phyloP scores from a whole-genome alignment of 176 grass and related monocot species.

The Rhipidocladum racemiflorum region DNA sequence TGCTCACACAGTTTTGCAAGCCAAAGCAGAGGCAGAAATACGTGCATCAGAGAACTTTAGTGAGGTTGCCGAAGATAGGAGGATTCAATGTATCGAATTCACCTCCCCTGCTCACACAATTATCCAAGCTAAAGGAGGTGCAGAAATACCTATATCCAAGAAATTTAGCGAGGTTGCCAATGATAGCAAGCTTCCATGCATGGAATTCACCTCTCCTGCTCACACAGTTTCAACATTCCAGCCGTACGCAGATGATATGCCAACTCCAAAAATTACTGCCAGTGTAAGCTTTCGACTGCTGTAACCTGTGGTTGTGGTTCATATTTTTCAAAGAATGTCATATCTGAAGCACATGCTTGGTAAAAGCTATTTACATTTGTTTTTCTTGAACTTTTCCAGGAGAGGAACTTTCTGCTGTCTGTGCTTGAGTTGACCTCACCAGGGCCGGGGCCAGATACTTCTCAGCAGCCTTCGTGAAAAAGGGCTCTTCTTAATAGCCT shows the following conservation, averaged over 20 bases:
- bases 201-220: slow-evolving; percentile 64
- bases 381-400: slow-evolving; percentile 56
- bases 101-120: slow-evolving; percentile 47
- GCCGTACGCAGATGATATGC: slow-evolving; percentile 49
- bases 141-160: slow-evolving; percentile 28
- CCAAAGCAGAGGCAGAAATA: slow-evolving; percentile 39
- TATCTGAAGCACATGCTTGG: not conserved
- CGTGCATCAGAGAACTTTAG: slow-evolving; percentile 36
- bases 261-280: slow-evolving; percentile 85
- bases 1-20: slow-evolving; percentile 31
- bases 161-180: slow-evolving; percentile 25
- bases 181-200: slow-evolving; percentile 12
- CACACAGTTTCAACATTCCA: slow-evolving; percentile 72
- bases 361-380: slow-evolving; percentile 4
- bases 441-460: slow-evolving; percentile 41
- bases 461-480: slow-evolving; percentile 88
- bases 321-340: not conserved
- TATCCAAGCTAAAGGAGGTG: slow-evolving; percentile 34
- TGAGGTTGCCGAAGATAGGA: slow-evolving; percentile 4
- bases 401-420: slow-evolving; percentile 80
- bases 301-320: not conserved
- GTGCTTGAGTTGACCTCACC: slow-evolving; percentile 72
- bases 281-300: slow-evolving; percentile 61
- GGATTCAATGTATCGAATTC: slow-evolving; percentile 38
- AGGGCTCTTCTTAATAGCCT: slow-evolving; percentile 92